Evolutionary conservation across 169 alveolate genomes (phyloP).

Genomic region (Plasmodium malariae): DNA sequence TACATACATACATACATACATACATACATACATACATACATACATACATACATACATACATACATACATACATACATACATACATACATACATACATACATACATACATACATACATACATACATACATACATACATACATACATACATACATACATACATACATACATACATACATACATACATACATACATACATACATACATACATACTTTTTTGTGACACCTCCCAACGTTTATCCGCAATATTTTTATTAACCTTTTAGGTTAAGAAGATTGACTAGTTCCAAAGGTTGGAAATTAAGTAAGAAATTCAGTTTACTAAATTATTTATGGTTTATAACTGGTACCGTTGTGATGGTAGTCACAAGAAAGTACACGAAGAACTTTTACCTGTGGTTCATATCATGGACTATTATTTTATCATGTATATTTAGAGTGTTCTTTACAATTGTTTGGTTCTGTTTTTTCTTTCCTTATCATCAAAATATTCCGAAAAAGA

Average conservation of each 20-base stretch:
- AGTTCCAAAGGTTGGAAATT: constrained; percentile 82
- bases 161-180: no score
- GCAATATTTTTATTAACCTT: no score
- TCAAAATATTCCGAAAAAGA: constrained; percentile 70
- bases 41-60: no score
- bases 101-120: no score
- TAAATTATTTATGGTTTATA: constrained; percentile 83
- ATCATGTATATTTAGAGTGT: constrained; percentile 70
- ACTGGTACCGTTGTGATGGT: constrained; percentile 79
- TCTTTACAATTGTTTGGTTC: constrained; percentile 72
- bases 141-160: no score
- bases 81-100: no score
- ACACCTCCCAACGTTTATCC: not conserved
- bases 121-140: no score
- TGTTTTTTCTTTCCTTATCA: constrained; percentile 74
- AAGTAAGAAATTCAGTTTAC: constrained; percentile 79
- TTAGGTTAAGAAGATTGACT: constrained; percentile 75
- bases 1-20: no score
- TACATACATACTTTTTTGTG: no score
- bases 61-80: no score
- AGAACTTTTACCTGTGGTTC: constrained; percentile 65
- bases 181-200: no score
- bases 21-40: no score
- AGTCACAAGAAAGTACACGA: constrained; percentile 61
- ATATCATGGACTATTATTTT: constrained; percentile 72